A percentile compares a stretch with the other conserved stretches of the same genome.
These are phyloP conservation scores for Tephrocybe sp. DNA, from an alignment of 768 basidiomycete genomes.

Conservation along the genomic window DNA sequence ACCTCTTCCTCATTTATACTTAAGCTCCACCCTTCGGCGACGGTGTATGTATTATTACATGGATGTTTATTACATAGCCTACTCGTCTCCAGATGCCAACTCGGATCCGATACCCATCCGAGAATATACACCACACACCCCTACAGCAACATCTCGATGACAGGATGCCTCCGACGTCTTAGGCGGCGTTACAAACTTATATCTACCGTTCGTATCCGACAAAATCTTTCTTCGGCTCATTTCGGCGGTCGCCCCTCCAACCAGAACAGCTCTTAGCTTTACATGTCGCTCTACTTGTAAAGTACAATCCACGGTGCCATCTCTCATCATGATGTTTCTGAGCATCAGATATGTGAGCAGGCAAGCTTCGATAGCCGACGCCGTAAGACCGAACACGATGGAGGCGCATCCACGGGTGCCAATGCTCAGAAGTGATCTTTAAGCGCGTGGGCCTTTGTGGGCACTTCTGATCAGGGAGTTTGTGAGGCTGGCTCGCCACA, in stretches of 20 bases:
- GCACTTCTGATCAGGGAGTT: too few species aligned
- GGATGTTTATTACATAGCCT: too few species aligned
- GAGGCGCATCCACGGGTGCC: too few species aligned
- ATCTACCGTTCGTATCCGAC: not conserved
- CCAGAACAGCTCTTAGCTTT: not conserved
- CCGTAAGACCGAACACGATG: not conserved
- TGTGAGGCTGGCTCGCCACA: too few species aligned
- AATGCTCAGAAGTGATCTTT: too few species aligned
- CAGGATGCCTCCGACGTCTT: not conserved
- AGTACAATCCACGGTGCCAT: not conserved
- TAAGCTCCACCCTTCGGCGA: too few species aligned
- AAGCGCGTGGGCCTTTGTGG: too few species aligned
- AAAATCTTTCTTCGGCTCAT: not conserved
- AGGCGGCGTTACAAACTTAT: not conserved
- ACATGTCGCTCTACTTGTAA: not conserved
- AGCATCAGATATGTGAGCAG: not conserved
- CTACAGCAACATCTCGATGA: not conserved
- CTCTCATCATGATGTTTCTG: not conserved
- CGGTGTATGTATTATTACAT: too few species aligned
- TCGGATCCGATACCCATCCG: not conserved
- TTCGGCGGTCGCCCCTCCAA: not conserved
- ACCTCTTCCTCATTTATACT: too few species aligned
- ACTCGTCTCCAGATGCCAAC: not conserved
- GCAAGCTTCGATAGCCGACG: not conserved
- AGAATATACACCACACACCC: not conserved